Conservation (phyloP, 2,329 filamentous ascomycete species). For the Sporothrix pseudoabietina region DNA sequence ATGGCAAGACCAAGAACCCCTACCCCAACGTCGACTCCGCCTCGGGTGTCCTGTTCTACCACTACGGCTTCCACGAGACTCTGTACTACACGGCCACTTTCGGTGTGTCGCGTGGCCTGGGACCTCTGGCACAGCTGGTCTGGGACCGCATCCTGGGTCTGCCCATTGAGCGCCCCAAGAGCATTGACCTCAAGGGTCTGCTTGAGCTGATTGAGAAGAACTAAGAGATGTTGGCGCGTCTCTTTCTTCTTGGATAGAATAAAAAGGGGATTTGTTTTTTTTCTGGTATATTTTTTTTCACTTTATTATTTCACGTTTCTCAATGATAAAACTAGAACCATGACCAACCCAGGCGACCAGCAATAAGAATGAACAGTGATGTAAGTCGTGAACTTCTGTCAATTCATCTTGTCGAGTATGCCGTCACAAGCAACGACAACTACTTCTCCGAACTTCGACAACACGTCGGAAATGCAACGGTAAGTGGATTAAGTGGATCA, state of each 20-base stretch:
- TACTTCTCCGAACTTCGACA: neutral
- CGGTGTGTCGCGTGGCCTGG: constrained; percentile 70
- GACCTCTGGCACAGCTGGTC: constrained; percentile 89
- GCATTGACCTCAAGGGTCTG: constrained; percentile 87
- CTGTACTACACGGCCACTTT: constrained; percentile 86
- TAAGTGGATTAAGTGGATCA: constrained; percentile 19
- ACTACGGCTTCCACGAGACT: constrained; percentile 97
- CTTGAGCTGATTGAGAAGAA: constrained; percentile 63
- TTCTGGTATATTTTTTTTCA: neutral
- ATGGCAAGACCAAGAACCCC: constrained; percentile 98
- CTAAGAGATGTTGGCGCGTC: neutral
- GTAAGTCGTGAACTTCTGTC: neutral
- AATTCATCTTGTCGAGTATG: neutral
- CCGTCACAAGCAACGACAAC: neutral
- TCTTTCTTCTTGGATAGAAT: neutral
- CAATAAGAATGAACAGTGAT: neutral
- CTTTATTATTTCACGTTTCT: constrained; percentile 8
- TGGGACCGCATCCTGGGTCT: constrained; percentile 94
- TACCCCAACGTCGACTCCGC: constrained; percentile 95
- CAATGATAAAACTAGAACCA: constrained; percentile 16
- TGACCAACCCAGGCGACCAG: neutral
- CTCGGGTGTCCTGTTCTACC: constrained; percentile 93
- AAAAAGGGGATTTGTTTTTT: constrained; percentile 3
- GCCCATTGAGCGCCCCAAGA: constrained; percentile 97
- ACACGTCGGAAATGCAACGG: neutral